Evolutionary conservation across 1,284 basidiomycete genomes (phyloP).

Genomic region (Jaminaea rosea): DNA sequence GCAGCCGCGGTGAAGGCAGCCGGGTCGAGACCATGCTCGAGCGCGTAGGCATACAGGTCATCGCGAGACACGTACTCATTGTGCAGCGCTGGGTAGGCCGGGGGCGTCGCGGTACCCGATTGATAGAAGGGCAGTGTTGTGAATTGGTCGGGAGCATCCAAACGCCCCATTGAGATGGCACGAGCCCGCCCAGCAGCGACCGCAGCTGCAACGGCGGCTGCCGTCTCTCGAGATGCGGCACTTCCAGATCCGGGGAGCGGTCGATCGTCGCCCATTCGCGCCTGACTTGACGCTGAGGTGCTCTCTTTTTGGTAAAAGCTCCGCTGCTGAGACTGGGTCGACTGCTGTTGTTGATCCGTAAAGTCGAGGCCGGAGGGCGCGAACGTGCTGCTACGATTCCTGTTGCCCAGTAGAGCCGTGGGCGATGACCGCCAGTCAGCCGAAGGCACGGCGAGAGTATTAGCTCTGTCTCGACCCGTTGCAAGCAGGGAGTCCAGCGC

Average conservation of each 20-base stretch:
- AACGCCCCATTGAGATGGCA: not conserved
- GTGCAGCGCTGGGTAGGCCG: not conserved
- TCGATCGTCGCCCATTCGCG: not conserved
- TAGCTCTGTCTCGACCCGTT: not conserved
- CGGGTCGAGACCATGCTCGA: slow-evolving; percentile 9
- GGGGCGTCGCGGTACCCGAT: not conserved
- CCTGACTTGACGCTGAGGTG: not conserved
- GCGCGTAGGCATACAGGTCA: slow-evolving; percentile 9
- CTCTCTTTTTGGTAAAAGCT: not conserved
- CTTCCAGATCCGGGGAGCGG: too few species aligned
- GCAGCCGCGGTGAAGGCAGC: slow-evolving; percentile 4
- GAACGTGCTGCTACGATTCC: slow-evolving; percentile 6
- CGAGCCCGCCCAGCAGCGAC: not conserved
- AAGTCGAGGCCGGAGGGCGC: not conserved
- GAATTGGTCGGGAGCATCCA: not conserved
- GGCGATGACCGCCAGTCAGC: too few species aligned
- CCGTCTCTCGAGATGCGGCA: too few species aligned
- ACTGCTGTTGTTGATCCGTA: not conserved
- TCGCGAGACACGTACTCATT: not conserved
- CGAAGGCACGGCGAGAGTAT: not conserved
- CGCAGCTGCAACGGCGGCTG: not conserved
- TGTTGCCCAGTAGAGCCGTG: not conserved
- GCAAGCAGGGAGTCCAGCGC: not conserved
- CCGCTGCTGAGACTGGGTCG: not conserved
- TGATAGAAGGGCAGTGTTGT: not conserved